phyloP scores from a whole-genome alignment of 768 basidiomycete species.

The Phaeotremella skinneri region DNA sequence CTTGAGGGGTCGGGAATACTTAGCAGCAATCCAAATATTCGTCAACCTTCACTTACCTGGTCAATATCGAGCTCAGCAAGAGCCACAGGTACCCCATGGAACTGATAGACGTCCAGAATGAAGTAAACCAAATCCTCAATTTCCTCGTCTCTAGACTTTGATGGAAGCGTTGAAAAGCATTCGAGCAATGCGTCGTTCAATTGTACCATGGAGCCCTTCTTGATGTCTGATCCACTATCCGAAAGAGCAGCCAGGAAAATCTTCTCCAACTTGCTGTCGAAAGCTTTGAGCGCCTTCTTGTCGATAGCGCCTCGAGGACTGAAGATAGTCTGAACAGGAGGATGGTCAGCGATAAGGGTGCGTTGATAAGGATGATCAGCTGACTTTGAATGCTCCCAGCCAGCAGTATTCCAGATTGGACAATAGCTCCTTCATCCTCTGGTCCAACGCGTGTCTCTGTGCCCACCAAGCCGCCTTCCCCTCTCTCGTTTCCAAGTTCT shows the following conservation, averaged over 20 bases:
- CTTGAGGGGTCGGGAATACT: constrained; percentile 24
- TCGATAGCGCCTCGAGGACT: constrained; percentile 52
- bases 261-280: constrained; percentile 69
- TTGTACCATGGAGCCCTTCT: constrained; percentile 52
- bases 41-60: constrained; percentile 58
- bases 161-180: constrained; percentile 78
- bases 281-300: constrained; percentile 56
- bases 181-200: constrained; percentile 74
- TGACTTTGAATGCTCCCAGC: constrained; percentile 95
- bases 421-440: constrained; percentile 68
- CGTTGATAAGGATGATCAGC: constrained; percentile 17
- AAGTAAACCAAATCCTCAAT: constrained; percentile 93
- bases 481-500: constrained; percentile 63
- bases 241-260: constrained; percentile 65
- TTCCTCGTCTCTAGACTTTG: constrained; percentile 85
- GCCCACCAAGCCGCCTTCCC: constrained; percentile 84
- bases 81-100: constrained; percentile 83
- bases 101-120: constrained; percentile 87
- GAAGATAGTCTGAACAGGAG: constrained; percentile 46
- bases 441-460: constrained; percentile 70
- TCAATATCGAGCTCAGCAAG: constrained; percentile 88
- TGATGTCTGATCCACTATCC: constrained; percentile 61
- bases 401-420: constrained; percentile 91
- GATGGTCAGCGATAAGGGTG: background rate
- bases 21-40: background rate